Evolutionary conservation across 768 basidiomycete genomes (phyloP).

Genomic region (Mrakia blollopis): DNA sequence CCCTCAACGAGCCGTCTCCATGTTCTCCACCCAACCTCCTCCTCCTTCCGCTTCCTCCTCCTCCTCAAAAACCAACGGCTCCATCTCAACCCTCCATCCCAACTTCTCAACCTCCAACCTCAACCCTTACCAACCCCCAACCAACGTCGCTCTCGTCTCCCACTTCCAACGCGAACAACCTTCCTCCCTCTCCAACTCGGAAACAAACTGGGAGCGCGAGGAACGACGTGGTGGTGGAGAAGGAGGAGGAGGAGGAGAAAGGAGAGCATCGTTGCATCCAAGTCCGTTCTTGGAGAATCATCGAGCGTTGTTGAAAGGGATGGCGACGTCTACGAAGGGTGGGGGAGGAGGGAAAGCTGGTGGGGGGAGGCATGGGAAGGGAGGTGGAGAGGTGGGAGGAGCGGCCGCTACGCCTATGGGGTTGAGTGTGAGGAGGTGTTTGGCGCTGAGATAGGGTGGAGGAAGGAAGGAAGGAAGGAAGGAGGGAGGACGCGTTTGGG

Average conservation of each 20-base stretch:
- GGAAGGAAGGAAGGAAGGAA: neutral
- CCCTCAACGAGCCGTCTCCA: neutral
- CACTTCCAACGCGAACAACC: constrained; percentile 1
- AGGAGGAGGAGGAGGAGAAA: neutral
- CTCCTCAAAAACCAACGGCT: neutral
- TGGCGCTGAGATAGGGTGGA: neutral
- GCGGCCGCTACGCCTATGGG: neutral
- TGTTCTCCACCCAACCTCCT: neutral
- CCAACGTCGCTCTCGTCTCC: neutral
- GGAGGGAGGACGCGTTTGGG: neutral
- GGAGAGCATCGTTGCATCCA: neutral
- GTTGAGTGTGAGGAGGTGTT: constrained; percentile 16
- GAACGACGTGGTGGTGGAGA: neutral
- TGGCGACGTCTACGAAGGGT: neutral
- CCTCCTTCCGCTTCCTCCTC: neutral
- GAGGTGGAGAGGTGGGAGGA: neutral
- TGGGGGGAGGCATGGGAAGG: neutral
- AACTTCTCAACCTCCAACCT: too few species aligned
- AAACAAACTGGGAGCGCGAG: neutral
- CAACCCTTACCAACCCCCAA: neutral
- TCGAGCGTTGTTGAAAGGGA: neutral
- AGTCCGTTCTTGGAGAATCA: constrained; percentile 17
- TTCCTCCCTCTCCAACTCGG: neutral
- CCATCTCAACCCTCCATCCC: neutral
- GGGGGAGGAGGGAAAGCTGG: too few species aligned